Base-by-base conservation (phyloP, 129 eudicot species). In the Saussurea involucrata region DNA sequence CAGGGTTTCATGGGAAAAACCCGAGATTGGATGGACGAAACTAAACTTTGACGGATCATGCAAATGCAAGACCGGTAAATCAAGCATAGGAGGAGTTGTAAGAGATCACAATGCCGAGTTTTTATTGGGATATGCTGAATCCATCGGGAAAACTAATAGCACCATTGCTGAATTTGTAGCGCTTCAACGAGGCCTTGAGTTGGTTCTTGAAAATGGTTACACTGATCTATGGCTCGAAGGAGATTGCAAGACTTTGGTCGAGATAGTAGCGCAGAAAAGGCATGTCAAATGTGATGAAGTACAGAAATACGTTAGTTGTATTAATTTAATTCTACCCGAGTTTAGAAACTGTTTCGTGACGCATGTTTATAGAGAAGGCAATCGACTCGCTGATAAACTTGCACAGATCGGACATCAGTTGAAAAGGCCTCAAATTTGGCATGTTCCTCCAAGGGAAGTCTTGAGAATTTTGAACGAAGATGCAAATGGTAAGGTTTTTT, bases 31-130 rank as follows among this genome's bases (percentile, higher is more conserved):
- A 11, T 92, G 97, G 96, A 88, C 90, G 2, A 95, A 95, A 71
- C 18, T 95, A 13, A 95, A 95, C 83, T 95, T 83, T 31, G 99
- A 95, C 25, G 97, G 97, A 17, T 95, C 99, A 10, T 88, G 89
- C 88, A 95, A 89, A 66, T 82, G 83, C 31, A 84, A 83, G 71
- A 91, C 90, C 0, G 95, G 99, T 42, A 85, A 81, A 82, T 71
- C 89, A 4, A 95, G 97, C 88, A 92, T 95, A 25, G 98, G 98
- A 53, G 98, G 98, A 3, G 84, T 94, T 3, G 58, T 94, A 66
- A 72, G 98, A 31, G 81, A 93, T 75, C 93, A 93, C 58, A 83
- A 89, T 11, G 93, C 98, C 0, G 84, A 87, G 1, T 94, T 94
- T 42, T n/a, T 91, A 20, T 82, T 91, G 2, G 99, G 99, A 6